Evolutionary conservation across 2,329 filamentous ascomycete genomes (phyloP).

Genomic region (Xylariaceae sp.): DNA sequence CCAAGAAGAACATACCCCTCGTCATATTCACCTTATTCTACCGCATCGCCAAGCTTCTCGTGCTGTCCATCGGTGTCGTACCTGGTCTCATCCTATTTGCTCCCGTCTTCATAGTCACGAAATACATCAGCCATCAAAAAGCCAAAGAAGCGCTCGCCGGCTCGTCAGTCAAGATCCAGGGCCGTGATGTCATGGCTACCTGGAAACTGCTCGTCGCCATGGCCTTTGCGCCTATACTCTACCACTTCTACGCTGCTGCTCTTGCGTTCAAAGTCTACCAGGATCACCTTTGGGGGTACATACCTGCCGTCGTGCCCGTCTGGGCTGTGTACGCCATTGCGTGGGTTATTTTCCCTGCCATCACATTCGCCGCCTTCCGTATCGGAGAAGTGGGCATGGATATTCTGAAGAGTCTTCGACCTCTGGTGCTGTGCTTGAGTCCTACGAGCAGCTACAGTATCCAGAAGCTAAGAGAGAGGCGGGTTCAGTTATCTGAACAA

Average conservation of each 20-base stretch:
- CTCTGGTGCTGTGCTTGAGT: constrained; percentile 79
- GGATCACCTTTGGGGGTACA: constrained; percentile 78
- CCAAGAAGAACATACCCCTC: constrained; percentile 73
- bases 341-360: constrained; percentile 76
- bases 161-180: constrained; percentile 85
- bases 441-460: constrained; percentile 83
- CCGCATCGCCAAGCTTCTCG: constrained; percentile 70
- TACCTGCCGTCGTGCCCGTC: constrained; percentile 76
- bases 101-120: constrained; percentile 81
- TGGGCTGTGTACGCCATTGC: constrained; percentile 74
- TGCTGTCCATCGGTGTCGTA: constrained; percentile 77
- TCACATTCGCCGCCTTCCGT: constrained; percentile 89
- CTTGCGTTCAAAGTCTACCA: constrained; percentile 75
- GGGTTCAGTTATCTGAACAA: constrained; percentile 72
- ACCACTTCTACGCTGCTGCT: constrained; percentile 74
- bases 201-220: constrained; percentile 92
- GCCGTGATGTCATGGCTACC: constrained; percentile 85
- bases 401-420: constrained; percentile 89
- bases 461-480: constrained; percentile 68
- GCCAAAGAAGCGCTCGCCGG: constrained; percentile 80
- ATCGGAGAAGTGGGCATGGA: constrained; percentile 99
- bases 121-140: constrained; percentile 77
- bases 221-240: constrained; percentile 76
- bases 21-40: constrained; percentile 78
- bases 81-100: constrained; percentile 86